Base-by-base conservation (phyloP, 179 eudicot species). In the Silene vulgaris region DNA sequence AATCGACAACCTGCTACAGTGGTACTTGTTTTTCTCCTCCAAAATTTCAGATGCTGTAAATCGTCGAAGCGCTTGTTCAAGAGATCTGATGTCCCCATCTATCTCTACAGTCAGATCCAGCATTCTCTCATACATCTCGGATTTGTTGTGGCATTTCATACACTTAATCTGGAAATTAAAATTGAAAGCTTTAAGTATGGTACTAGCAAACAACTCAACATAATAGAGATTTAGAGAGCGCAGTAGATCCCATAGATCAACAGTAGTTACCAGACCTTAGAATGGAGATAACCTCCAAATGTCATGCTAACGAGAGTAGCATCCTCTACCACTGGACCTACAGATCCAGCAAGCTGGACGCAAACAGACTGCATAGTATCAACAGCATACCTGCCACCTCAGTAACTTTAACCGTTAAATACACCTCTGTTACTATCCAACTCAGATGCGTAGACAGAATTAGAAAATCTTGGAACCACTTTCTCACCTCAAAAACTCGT, bases 81-180 rank as follows among this genome's bases (percentile, higher is more conserved):
- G 82, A 67, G 96, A 89, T 65, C 85, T 85, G 62, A 92, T 85
- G 77, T 95, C 87, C 74, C 99, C 99, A 23, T 78, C 94, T 65
- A 94, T 90, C 84, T 94, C 98, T 48, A 90, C 94, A 30, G 91
- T 87, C 12, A 95, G 96, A 83, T 95, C 99, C 99, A 90, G 89
- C 85, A 95, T 90, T 74, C 86, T 88, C 77, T 95, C 99, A 79
- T 83, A 80, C 72, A 81, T 86, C 82, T 87, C 92, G 62, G 99
- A 95, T 83, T 82, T 92, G 69, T 76, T 77, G 70, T 80, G 86
- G 77, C 97, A 95, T 73, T 87, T 95, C 91, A 83, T 85, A 87
- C 99, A 95, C 76, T 80, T 84, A 69, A 95, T 92, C 99, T 95
- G 87, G 75, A 75, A 40, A 73, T 50, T 50, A 56, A 32, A 72